Conservation (phyloP, 805 yeast species). For the Zygoascus biomembranicola region DNA sequence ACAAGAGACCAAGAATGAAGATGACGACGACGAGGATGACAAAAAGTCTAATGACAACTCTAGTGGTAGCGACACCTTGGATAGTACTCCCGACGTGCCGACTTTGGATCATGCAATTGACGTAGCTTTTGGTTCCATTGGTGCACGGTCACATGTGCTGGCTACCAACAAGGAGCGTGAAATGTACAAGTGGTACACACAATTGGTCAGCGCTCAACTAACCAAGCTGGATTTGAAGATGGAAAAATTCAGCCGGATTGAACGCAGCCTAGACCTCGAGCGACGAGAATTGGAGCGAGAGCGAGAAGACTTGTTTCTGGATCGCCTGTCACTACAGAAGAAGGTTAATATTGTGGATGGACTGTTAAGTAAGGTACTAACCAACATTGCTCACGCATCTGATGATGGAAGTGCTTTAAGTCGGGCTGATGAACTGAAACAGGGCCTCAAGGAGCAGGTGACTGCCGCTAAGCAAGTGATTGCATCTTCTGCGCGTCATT, state of each 20-base stretch:
- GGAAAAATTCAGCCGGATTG: slow-evolving; percentile 56
- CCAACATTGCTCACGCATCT: slow-evolving; percentile 20
- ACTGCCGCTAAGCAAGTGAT: not conserved
- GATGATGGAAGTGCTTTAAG: slow-evolving; percentile 5
- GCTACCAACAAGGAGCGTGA: slow-evolving; percentile 75
- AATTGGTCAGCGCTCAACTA: slow-evolving; percentile 60
- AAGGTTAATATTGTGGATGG: slow-evolving; percentile 48
- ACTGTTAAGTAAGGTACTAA: slow-evolving; percentile 40
- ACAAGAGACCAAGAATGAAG: slow-evolving; percentile 5
- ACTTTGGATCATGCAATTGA: slow-evolving; percentile 1
- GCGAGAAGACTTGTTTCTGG: slow-evolving; percentile 46
- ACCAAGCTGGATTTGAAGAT: slow-evolving; percentile 69
- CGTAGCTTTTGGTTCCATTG: slow-evolving; percentile 66
- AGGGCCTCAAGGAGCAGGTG: slow-evolving; percentile 8
- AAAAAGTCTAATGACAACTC: not conserved
- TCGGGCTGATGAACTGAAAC: slow-evolving; percentile 14
- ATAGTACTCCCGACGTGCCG: not conserved
- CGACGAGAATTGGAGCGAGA: slow-evolving; percentile 35
- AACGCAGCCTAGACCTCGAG: slow-evolving; percentile 40
- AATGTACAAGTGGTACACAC: slow-evolving; percentile 48
- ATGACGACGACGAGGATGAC: slow-evolving; percentile 10
- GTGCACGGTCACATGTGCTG: slow-evolving; percentile 71
- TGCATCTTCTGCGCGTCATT: slow-evolving; percentile 9
- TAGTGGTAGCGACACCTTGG: not conserved
- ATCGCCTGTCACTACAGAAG: slow-evolving; percentile 58